phyloP scores from a whole-genome alignment of 2,329 filamentous ascomycete species.

The Ilyonectria destructans region DNA sequence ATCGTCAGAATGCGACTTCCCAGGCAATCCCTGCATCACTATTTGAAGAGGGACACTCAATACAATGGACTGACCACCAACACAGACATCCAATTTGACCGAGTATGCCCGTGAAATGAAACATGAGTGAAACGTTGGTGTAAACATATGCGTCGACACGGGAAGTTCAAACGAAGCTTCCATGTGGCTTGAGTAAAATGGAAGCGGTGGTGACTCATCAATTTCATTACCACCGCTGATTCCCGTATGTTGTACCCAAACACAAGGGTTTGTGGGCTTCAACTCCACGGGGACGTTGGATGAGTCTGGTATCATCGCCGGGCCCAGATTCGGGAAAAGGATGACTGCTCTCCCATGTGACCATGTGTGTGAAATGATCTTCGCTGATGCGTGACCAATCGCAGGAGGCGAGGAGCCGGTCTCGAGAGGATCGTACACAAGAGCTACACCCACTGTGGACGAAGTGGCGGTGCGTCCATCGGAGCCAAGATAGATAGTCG shows the following conservation, averaged over 20 bases:
- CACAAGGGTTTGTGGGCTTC: not conserved
- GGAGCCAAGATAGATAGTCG: not conserved
- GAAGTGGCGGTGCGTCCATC: not conserved
- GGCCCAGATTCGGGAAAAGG: not conserved
- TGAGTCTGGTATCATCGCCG: not conserved
- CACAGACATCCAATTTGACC: not conserved
- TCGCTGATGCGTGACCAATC: not conserved
- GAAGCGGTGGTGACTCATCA: not conserved
- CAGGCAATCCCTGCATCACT: not conserved
- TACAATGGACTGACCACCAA: not conserved
- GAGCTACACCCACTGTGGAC: not conserved
- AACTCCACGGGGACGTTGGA: not conserved
- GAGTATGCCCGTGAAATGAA: constrained; percentile 3
- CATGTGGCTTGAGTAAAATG: not conserved
- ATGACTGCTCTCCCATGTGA: not conserved
- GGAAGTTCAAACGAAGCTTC: not conserved
- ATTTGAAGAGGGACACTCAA: constrained; percentile 2
- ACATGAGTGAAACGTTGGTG: not conserved
- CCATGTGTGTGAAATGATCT: not conserved
- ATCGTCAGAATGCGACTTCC: not conserved
- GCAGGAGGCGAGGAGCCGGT: not conserved
- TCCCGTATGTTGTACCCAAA: not conserved
- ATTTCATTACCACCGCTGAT: not conserved
- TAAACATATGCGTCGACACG: not conserved
- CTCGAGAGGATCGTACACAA: constrained; percentile 1